Evolutionary conservation across 2,329 filamentous ascomycete genomes (phyloP), one percentile per base, ranked within the genome.

Genomic region (Phaeosphaeria sp.): DNA sequence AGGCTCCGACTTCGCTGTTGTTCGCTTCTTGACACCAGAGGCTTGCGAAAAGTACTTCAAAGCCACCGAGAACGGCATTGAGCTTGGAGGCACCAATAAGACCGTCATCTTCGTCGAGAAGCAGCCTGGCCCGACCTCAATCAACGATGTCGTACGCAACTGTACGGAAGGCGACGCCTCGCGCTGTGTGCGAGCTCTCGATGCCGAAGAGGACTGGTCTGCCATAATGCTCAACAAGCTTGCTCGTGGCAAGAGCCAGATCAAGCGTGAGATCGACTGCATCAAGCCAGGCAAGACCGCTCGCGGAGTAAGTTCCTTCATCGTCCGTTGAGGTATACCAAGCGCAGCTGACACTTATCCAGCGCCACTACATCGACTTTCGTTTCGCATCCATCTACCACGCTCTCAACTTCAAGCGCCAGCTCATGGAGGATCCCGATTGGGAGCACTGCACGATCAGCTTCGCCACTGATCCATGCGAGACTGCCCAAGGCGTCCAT

Each of bases 301-400:
- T 6, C 70, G 67, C n/a, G 77, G 75, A 13, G 82, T 83, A 74
- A 77, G 80, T 69, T 45, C 9, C 45, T 49, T 40, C 44, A 45
- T 33, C n/a, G 21, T 13, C 39, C 17, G 13, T 33, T 27, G 44
- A 46, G 8, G 44, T 17, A 43, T 33, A 8, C 20, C 20, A 22
- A 6, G 11, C 11, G 30, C 25, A 25, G 11, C 67, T 69, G 53
- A 69, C 15, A 44, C 24, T 5, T 17, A 45, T 8, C 25, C 54
- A 83, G 80, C 71, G 74, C 30, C 75, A 77, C 42, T 78, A 73
- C 30, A 76, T 82, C n/a, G 72, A 77, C 27, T 83, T 83, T 64
- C 80, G 81, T 8, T 84, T 84, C 67, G 76, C 73, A 44, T 80
- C 75, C 59, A 80, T 84, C 55, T 72, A 75, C 22, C 71, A 83